Percentiles rank a stretch among this genome's conserved stretches.
Evolutionary conservation across 1,139 yeast genomes (phyloP).

Genomic region (Taphrina populina): DNA sequence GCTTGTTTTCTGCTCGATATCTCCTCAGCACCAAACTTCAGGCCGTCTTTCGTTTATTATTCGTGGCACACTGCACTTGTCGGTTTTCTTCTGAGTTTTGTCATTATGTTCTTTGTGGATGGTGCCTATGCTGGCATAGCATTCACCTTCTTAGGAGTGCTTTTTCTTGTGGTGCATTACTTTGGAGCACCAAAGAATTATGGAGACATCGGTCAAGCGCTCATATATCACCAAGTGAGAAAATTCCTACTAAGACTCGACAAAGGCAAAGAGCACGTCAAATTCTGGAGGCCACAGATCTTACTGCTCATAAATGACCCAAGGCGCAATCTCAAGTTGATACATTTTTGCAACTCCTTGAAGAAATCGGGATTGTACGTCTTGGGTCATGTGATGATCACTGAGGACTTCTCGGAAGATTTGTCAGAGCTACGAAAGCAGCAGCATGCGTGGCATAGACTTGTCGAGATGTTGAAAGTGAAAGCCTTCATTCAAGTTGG

Average conservation of each 20-base stretch:
- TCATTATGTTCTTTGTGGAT: slow-evolving; percentile 93
- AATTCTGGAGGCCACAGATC: slow-evolving; percentile 96
- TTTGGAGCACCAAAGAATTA: slow-evolving; percentile 91
- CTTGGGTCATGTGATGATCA: slow-evolving; percentile 81
- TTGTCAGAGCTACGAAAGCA: slow-evolving; percentile 69
- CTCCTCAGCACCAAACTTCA: slow-evolving; percentile 92
- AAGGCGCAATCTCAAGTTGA: slow-evolving; percentile 82
- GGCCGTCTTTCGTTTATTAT: slow-evolving; percentile 90
- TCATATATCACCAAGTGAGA: slow-evolving; percentile 92
- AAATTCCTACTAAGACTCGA: slow-evolving; percentile 72
- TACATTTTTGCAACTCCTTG: slow-evolving; percentile 88
- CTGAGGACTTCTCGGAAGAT: slow-evolving; percentile 56
- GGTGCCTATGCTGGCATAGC: slow-evolving; percentile 81
- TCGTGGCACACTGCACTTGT: slow-evolving; percentile 73
- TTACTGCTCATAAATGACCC: slow-evolving; percentile 85
- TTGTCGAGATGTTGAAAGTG: slow-evolving; percentile 71
- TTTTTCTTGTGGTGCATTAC: slow-evolving; percentile 79
- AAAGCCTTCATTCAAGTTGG: slow-evolving; percentile 94
- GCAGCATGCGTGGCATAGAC: slow-evolving; percentile 74
- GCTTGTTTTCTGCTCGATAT: slow-evolving; percentile 85
- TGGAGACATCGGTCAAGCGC: slow-evolving; percentile 71
- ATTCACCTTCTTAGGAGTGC: slow-evolving; percentile 60
- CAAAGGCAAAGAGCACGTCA: slow-evolving; percentile 78
- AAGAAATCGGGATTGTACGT: slow-evolving; percentile 73
- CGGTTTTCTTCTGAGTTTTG: slow-evolving; percentile 67